These are phyloP conservation scores for Daldinia eschscholtzii DNA, from an alignment of 2,329 filamentous ascomycete species.

Conservation along the genomic window DNA sequence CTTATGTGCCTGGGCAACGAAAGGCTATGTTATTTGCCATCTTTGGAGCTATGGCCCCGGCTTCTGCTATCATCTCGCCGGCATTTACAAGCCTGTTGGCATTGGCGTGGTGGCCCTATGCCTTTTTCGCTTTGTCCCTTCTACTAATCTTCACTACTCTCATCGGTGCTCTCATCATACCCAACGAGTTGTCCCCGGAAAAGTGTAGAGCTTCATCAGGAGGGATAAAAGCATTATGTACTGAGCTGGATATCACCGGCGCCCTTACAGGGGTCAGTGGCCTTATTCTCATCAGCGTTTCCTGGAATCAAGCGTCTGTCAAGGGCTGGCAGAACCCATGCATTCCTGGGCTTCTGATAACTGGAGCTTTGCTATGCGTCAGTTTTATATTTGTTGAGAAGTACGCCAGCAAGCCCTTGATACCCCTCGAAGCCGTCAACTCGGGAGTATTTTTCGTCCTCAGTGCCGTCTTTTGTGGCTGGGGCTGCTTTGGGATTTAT, in stretches of 20 bases:
- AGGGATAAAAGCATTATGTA: slow-evolving; percentile 43
- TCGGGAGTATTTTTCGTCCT: slow-evolving; percentile 63
- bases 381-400: slow-evolving; percentile 66
- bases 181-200: slow-evolving; percentile 36
- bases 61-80: slow-evolving; percentile 50
- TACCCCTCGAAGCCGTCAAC: slow-evolving; percentile 64
- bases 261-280: slow-evolving; percentile 61
- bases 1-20: slow-evolving; percentile 57
- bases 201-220: slow-evolving; percentile 21
- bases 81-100: slow-evolving; percentile 49
- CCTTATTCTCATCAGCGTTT: slow-evolving; percentile 68
- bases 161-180: slow-evolving; percentile 48
- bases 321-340: slow-evolving; percentile 67
- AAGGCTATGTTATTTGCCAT: slow-evolving; percentile 53
- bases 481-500: slow-evolving; percentile 61
- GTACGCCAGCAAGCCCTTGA: slow-evolving; percentile 61
- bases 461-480: slow-evolving; percentile 61
- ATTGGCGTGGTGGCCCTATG: slow-evolving; percentile 50
- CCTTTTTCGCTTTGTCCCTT: slow-evolving; percentile 50
- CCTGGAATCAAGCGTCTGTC: slow-evolving; percentile 69
- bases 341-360: slow-evolving; percentile 62
- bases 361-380: slow-evolving; percentile 63
- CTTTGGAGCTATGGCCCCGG: slow-evolving; percentile 53
- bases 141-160: slow-evolving; percentile 46
- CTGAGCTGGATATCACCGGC: slow-evolving; percentile 49